These are phyloP conservation scores for Sherardia arvensis DNA, from an alignment of 257 asterid genomes.

Conservation along the genomic window DNA sequence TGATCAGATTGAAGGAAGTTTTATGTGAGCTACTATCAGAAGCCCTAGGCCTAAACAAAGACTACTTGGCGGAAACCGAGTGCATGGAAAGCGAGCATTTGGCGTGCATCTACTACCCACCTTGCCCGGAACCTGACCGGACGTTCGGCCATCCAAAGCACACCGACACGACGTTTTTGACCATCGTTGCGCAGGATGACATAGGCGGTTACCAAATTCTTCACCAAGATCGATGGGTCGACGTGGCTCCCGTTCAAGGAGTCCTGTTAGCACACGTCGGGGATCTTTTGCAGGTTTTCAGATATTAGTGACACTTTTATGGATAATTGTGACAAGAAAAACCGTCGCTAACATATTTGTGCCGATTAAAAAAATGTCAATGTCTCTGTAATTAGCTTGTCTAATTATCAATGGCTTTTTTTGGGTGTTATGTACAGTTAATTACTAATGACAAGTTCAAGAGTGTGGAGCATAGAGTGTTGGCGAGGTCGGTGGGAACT, in stretches of 20 bases:
- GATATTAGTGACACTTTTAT: no score
- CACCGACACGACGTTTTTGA: slow-evolving; percentile 47
- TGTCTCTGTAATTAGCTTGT: no score
- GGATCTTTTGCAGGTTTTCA: slow-evolving; percentile 51
- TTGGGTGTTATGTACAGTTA: slow-evolving; percentile 19
- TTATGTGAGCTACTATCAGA: slow-evolving; percentile 51
- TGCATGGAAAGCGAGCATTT: slow-evolving; percentile 43
- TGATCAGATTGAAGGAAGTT: slow-evolving; percentile 33
- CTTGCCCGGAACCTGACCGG: slow-evolving; percentile 62
- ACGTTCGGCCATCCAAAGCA: slow-evolving; percentile 43
- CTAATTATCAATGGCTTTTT: no score
- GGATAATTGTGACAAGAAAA: no score
- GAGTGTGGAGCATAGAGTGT: slow-evolving; percentile 71
- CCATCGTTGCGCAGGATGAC: slow-evolving; percentile 47
- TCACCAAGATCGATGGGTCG: slow-evolving; percentile 43
- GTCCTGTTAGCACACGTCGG: slow-evolving; percentile 62
- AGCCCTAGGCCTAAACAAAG: slow-evolving; percentile 40
- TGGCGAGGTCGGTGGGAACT: slow-evolving; percentile 33
- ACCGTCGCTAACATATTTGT: no score
- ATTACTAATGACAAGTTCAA: slow-evolving; percentile 60
- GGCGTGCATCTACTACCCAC: slow-evolving; percentile 52
- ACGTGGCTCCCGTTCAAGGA: slow-evolving; percentile 56
- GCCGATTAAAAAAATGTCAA: no score
- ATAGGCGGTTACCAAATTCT: slow-evolving; percentile 70
- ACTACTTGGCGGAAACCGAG: slow-evolving; percentile 26